phyloP scores from a whole-genome alignment of 2,329 filamentous ascomycete genomes.

The Nakataea oryzae region DNA sequence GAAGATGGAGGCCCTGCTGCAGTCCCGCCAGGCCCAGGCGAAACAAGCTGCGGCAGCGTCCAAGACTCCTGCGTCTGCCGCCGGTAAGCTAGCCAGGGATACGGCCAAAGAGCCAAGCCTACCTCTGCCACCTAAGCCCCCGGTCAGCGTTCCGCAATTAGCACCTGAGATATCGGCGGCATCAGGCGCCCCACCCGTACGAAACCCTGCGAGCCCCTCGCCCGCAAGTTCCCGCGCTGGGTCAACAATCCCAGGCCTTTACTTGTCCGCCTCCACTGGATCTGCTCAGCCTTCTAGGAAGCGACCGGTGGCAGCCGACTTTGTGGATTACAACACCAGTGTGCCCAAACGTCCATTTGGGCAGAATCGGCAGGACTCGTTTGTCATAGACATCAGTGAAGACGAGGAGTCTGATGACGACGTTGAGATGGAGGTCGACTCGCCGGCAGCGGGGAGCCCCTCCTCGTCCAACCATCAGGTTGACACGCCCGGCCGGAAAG shows the following conservation, averaged over 20 bases:
- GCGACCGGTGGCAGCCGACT: conserved; percentile 54
- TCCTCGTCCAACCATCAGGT: conserved; percentile 19
- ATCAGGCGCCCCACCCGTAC: not conserved
- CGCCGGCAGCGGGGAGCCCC: conserved; percentile 30
- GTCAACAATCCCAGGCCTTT: conserved; percentile 9
- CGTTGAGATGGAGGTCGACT: conserved; percentile 58
- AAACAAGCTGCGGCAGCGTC: conserved; percentile 2
- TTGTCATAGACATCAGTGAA: conserved; percentile 82
- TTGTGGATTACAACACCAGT: conserved; percentile 42
- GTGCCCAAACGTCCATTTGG: conserved; percentile 51
- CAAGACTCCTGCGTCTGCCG: not conserved
- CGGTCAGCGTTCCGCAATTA: not conserved
- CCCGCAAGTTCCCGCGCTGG: not conserved
- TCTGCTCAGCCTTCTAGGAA: conserved; percentile 18
- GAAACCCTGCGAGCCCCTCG: not conserved
- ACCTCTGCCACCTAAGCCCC: not conserved
- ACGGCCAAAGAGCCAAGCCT: not conserved
- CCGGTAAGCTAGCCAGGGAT: not conserved
- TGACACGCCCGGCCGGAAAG: conserved; percentile 20
- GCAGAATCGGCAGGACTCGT: conserved; percentile 45
- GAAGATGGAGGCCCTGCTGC: conserved; percentile 67
- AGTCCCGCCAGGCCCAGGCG: conserved; percentile 29
- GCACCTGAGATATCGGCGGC: not conserved
- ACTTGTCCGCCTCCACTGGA: conserved; percentile 10
- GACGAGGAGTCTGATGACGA: conserved; percentile 45